A percentile compares a stretch with the other conserved stretches of the same genome.
Conservation (phyloP, 1,139 yeast species). For the Candida neerlandica region DNA sequence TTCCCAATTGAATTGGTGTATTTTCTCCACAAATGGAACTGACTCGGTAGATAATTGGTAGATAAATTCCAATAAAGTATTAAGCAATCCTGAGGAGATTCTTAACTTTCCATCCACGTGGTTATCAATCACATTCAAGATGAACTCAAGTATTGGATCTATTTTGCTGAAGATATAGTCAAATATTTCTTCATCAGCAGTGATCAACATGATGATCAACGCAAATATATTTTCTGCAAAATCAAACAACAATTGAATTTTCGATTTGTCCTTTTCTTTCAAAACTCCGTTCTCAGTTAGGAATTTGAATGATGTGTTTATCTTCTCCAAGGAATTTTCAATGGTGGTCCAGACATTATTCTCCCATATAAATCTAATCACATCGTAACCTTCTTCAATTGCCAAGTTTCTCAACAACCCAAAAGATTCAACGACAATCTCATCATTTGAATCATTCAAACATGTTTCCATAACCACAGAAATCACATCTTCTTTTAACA, state of each 20-base stretch:
- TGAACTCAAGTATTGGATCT: slow-evolving; percentile 42
- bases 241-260: slow-evolving; percentile 55
- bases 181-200: slow-evolving; percentile 63
- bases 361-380: slow-evolving; percentile 75
- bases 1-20: slow-evolving; percentile 16
- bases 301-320: slow-evolving; percentile 48
- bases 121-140: slow-evolving; percentile 44
- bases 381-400: slow-evolving; percentile 88
- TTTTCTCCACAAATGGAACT: slow-evolving; percentile 51
- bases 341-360: slow-evolving; percentile 71
- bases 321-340: slow-evolving; percentile 51
- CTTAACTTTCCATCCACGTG: slow-evolving; percentile 27
- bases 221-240: slow-evolving; percentile 76
- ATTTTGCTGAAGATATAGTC: slow-evolving; percentile 50
- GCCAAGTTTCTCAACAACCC: slow-evolving; percentile 81
- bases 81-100: slow-evolving; percentile 47
- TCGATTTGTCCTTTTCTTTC: slow-evolving; percentile 42
- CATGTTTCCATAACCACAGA: slow-evolving; percentile 64
- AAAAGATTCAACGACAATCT: slow-evolving; percentile 75
- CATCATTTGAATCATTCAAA: slow-evolving; percentile 68
- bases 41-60: slow-evolving; percentile 72
- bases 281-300: slow-evolving; percentile 27
- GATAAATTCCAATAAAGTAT: slow-evolving; percentile 59
- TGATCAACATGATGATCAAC: slow-evolving; percentile 65
- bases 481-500: slow-evolving; percentile 72